Conservation (phyloP, 148 eudicot genomes). For the Chenopodium suecicum region DNA sequence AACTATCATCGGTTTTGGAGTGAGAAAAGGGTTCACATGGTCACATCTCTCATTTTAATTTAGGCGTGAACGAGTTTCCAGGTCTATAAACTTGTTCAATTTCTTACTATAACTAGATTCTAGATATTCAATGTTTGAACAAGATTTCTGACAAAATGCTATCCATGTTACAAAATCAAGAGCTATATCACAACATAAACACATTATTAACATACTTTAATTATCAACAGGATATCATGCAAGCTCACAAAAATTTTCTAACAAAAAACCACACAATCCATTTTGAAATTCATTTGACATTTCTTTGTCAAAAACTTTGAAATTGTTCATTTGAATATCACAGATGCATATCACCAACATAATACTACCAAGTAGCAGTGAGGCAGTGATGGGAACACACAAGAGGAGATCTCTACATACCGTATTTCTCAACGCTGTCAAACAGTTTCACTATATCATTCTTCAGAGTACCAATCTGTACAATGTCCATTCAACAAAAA, state of each 20-base stretch:
- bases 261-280: background rate
- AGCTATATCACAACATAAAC: background rate
- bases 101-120: background rate
- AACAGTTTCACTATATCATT: conserved; percentile 80
- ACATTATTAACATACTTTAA: too few relatives aligned
- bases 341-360: background rate
- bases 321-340: background rate
- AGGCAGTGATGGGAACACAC: background rate
- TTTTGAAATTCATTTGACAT: background rate
- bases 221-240: background rate
- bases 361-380: background rate
- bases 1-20: too few relatives aligned
- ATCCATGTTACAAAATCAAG: background rate
- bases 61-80: too few relatives aligned
- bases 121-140: background rate
- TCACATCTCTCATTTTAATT: background rate
- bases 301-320: too few relatives aligned
- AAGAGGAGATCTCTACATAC: conserved; percentile 39
- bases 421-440: conserved; percentile 83
- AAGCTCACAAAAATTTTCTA: background rate
- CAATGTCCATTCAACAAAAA: conserved; percentile 9
- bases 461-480: conserved; percentile 71
- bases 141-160: background rate
- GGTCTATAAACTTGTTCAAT: too few relatives aligned
- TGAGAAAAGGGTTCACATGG: background rate